Base-by-base conservation (phyloP, 345 rosid species). In the Salix arbutifolia region DNA sequence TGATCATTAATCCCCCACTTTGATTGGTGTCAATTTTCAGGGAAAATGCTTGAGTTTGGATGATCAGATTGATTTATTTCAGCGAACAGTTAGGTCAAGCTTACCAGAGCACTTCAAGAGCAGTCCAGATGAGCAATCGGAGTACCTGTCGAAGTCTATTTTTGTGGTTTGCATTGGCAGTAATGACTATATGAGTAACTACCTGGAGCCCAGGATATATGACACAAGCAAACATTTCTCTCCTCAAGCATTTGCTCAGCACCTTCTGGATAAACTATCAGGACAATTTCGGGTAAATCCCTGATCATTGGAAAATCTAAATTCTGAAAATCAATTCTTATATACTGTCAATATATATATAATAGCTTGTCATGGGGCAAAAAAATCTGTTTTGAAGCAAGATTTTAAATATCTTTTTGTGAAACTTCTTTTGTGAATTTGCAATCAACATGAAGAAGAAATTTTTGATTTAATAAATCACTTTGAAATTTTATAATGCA, bases 31-130 rank as follows among this genome's bases (percentile, higher is more conserved):
- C 6, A 5, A 42, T 8, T 30, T 74, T 70, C 81, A 87, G 90
- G 90, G 90, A 0, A 80, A 70, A 79, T 84, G 90, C 80, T 74
- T 87, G 78, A 79, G 46, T 26, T 46, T 87, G 80, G 84, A 48
- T 21, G 82, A 87, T 19, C 89, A 86, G 64, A 79, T 87, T n/a
- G 73, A 35, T 21, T 56, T 86, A 31, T 86, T 87, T 60, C 37
- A 77, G 53, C 17, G 6, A 25, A 82, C 80, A n/a, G 64, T 79
- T 0, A 33, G 40, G 19, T 42, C 40, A 12, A 66, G 75, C 56
- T 46, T 83, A 66, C 52, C 75, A 9, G 75, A 8, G 14, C 76
- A 82, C 9, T 80, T 84, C 40, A 58, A 66, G 0, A 75, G 52
- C 0, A 46, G 50, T 60, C 18, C 77, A 2, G 11, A 75, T n/a